Percentiles rank a stretch among this genome's conserved stretches.
Conservation (phyloP, 2,329 filamentous ascomycete genomes). For the Pochonia chlamydosporia region DNA sequence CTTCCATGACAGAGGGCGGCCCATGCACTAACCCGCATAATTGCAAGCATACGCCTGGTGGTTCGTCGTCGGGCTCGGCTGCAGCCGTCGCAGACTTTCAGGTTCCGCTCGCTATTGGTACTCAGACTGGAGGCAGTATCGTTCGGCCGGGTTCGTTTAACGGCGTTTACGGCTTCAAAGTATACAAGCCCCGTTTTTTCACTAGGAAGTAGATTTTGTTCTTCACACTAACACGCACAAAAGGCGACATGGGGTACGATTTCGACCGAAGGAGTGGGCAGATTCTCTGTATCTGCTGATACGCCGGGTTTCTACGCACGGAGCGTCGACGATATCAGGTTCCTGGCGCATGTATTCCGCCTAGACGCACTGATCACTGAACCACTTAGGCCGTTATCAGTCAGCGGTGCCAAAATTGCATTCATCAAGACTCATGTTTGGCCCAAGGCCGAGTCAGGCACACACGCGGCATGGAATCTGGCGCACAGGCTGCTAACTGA, state of each 20-base stretch:
- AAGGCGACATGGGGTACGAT: conserved; percentile 58
- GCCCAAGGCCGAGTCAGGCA: conserved; percentile 37
- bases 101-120: conserved; percentile 54
- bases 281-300: conserved; percentile 54
- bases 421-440: conserved; percentile 50
- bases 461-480: conserved; percentile 32
- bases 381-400: conserved; percentile 15
- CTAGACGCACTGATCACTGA: conserved; percentile 42
- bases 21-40: conserved; percentile 61
- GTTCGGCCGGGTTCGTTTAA: conserved; percentile 61
- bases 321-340: conserved; percentile 49
- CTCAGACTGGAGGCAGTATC: conserved; percentile 60
- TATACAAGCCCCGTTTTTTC: neutral
- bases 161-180: conserved; percentile 57
- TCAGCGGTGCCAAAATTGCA: conserved; percentile 48
- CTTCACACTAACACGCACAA: neutral
- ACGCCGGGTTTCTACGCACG: conserved; percentile 58
- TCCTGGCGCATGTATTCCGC: conserved; percentile 48
- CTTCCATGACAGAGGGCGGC: conserved; percentile 48
- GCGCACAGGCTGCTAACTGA: conserved; percentile 32
- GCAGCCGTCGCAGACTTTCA: conserved; percentile 63
- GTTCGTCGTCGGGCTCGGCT: conserved; percentile 61
- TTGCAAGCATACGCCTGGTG: conserved; percentile 56
- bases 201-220: neutral
- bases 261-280: conserved; percentile 54